Percentiles rank a stretch among this genome's conserved stretches.
These are phyloP conservation scores for Brassica cretica DNA, from an alignment of 345 rosid genomes.

Conservation along the genomic window DNA sequence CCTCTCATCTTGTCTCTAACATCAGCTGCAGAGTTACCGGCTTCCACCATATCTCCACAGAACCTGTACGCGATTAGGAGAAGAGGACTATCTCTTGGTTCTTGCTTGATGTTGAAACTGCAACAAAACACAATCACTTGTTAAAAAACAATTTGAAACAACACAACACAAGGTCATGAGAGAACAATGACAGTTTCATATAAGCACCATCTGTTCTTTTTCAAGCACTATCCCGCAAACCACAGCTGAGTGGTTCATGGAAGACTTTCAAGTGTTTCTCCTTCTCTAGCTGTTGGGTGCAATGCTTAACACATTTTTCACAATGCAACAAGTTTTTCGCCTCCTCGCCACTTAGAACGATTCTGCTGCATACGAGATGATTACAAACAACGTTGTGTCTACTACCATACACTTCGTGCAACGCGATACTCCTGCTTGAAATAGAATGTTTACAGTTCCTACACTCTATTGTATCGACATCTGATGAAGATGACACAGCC, in stretches of 20 bases:
- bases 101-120: too few species aligned
- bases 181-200: neutral
- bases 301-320: constrained; percentile 78
- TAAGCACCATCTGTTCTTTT: constrained; percentile 79
- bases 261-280: constrained; percentile 89
- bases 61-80: constrained; percentile 76
- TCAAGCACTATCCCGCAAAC: constrained; percentile 81
- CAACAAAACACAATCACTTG: constrained; percentile 14
- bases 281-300: constrained; percentile 62
- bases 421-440: constrained; percentile 70
- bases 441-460: constrained; percentile 82
- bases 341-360: constrained; percentile 76
- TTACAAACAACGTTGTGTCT: constrained; percentile 75
- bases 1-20: constrained; percentile 74
- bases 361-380: constrained; percentile 73
- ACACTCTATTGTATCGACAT: constrained; percentile 73
- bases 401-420: constrained; percentile 85
- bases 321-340: constrained; percentile 79
- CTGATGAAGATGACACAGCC: constrained; percentile 55
- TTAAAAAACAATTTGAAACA: constrained; percentile 19
- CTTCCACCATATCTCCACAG: constrained; percentile 93
- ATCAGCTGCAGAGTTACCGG: constrained; percentile 73
- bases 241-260: constrained; percentile 79
- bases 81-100: constrained; percentile 33
- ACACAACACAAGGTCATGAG: neutral